Conservation (phyloP, 1,284 basidiomycete genomes). For the Sporisorium exsertum region DNA sequence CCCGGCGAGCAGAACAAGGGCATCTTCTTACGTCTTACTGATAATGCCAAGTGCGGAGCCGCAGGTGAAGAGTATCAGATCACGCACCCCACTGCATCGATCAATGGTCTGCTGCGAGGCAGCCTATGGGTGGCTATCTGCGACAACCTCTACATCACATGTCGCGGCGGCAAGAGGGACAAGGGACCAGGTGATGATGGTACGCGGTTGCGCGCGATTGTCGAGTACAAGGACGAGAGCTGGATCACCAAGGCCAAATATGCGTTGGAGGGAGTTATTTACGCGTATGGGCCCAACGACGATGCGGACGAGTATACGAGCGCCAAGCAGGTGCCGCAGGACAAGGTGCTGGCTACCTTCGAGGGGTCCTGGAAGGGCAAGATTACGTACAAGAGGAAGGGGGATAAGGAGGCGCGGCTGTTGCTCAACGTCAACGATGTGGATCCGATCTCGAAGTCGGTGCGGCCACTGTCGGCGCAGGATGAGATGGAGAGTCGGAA, state of each 20-base stretch:
- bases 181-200: constrained; percentile 50
- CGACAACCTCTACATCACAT: constrained; percentile 84
- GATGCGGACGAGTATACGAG: constrained; percentile 79
- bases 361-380: constrained; percentile 89
- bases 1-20: constrained; percentile 77
- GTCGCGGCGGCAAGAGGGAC: constrained; percentile 76
- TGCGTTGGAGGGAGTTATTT: constrained; percentile 88
- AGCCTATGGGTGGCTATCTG: constrained; percentile 88
- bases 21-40: constrained; percentile 74
- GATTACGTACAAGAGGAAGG: constrained; percentile 83
- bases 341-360: constrained; percentile 81
- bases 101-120: constrained; percentile 90
- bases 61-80: constrained; percentile 73
- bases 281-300: constrained; percentile 77
- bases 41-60: constrained; percentile 48
- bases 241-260: constrained; percentile 93
- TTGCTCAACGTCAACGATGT: constrained; percentile 84
- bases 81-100: constrained; percentile 87
- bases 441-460: constrained; percentile 82
- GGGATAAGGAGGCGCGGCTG: constrained; percentile 76
- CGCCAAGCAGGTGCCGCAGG: constrained; percentile 87
- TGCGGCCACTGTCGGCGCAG: constrained; percentile 84
- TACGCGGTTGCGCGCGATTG: constrained; percentile 78
- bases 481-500: constrained; percentile 83
- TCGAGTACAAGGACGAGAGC: constrained; percentile 97